Evolutionary conservation across 1,284 basidiomycete species (phyloP).

Genomic region (Cryptococcus sp.): DNA sequence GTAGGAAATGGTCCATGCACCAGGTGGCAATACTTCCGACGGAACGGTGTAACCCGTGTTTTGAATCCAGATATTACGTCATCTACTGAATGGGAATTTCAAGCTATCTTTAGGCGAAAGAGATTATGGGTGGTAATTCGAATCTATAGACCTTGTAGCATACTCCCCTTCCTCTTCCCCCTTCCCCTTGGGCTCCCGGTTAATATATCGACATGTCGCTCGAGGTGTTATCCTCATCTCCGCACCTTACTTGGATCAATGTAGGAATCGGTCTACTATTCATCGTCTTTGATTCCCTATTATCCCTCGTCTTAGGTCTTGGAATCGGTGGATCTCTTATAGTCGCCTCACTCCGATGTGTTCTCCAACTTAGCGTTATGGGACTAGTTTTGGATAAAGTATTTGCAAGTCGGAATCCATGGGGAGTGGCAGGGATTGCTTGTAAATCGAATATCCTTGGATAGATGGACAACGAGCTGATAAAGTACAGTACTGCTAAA

Average conservation of each 20-base stretch:
- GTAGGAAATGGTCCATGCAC: too few species aligned
- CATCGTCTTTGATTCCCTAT: constrained; percentile 52
- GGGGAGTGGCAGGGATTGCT: constrained; percentile 67
- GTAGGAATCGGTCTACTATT: constrained; percentile 69
- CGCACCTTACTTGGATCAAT: constrained; percentile 60
- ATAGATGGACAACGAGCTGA: background rate
- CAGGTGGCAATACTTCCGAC: too few species aligned
- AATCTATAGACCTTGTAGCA: too few species aligned
- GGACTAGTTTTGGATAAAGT: constrained; percentile 65
- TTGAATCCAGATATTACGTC: background rate
- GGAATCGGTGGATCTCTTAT: constrained; percentile 65
- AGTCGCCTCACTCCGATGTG: constrained; percentile 65
- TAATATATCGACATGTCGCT: background rate
- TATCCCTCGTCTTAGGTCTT: constrained; percentile 63
- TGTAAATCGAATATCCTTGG: constrained; percentile 50
- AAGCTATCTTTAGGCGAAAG: too few species aligned
- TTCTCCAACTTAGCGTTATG: constrained; percentile 69
- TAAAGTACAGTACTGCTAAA: constrained; percentile 59
- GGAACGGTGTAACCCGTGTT: too few species aligned
- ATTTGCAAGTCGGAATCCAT: constrained; percentile 67
- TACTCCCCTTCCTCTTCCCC: too few species aligned
- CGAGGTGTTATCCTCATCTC: constrained; percentile 4
- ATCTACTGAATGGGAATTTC: background rate
- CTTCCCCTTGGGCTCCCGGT: too few species aligned
- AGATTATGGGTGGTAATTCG: too few species aligned